phyloP scores from a whole-genome alignment of 495 filamentous ascomycete species.

The Hypoxylon subgilvum region DNA sequence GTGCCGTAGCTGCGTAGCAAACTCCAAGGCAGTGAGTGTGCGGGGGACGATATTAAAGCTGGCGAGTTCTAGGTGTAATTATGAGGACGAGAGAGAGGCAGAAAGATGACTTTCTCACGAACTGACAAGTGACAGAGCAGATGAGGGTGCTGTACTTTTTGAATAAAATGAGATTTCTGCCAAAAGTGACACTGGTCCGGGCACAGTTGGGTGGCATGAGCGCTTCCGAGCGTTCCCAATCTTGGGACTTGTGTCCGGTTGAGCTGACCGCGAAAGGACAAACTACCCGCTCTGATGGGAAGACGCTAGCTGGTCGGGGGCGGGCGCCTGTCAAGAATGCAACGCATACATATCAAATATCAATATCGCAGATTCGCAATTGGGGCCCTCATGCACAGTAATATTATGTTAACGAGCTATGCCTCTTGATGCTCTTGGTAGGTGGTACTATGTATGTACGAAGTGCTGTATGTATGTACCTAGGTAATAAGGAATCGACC shows the following conservation, averaged over 20 bases:
- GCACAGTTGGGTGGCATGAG: constrained; percentile 9
- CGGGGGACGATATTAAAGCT: constrained; percentile 13
- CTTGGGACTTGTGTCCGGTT: constrained; percentile 26
- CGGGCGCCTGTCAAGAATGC: constrained; percentile 26
- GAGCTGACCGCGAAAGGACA: constrained; percentile 2
- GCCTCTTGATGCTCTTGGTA: constrained; percentile 8
- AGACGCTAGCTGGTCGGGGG: constrained; percentile 23
- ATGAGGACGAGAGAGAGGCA: background rate
- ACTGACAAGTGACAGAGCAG: no score
- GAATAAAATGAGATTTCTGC: constrained; percentile 13
- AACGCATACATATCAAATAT: constrained; percentile 16
- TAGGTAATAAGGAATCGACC: constrained; percentile 16
- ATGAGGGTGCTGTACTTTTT: constrained; percentile 3
- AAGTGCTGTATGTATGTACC: no score
- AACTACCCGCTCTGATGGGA: background rate
- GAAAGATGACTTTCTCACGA: no score
- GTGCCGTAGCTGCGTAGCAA: background rate
- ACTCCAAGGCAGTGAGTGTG: constrained; percentile 2
- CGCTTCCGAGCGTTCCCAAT: constrained; percentile 22
- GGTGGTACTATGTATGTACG: no score
- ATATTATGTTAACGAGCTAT: constrained; percentile 21
- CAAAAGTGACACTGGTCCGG: background rate
- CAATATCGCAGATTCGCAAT: constrained; percentile 1
- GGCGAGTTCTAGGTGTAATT: background rate
- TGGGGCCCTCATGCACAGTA: constrained; percentile 21